Evolutionary conservation across 1,284 basidiomycete species (phyloP), one percentile per base, ranked within the genome.

Genomic region (Meira nashicola): DNA sequence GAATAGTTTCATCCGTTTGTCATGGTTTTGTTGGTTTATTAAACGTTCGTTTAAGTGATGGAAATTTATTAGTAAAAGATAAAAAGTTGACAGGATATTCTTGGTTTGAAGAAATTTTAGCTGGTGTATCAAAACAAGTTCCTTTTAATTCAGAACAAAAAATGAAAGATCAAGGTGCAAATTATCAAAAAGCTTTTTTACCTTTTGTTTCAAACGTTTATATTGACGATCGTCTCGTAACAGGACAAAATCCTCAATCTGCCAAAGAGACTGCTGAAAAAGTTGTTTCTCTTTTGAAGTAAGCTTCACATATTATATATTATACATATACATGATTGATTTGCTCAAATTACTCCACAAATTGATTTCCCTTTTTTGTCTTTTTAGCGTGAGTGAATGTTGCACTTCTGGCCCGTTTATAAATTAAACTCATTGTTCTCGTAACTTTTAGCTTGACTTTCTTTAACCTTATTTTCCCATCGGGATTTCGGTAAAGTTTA

Each of bases 1-100:
- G 62, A 4, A 53, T 65, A 46, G 53, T 64, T 28, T 65, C 63
- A 2, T 51, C 62, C 7, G 63, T 65, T 23, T 65, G 63, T 55
- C 63, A 65, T 38, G 63, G 62, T 4, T 44, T 4, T 25, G 17
- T 17, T 9, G 4, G 43, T 25, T 25, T 44, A 17, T 44, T 44
- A 25, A 44, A 44, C 43, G 23, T 25, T 17, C 43, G 9, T 17
- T 25, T 44, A 44, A 25, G 4, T 9, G 43, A 44, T 25, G 43
- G 43, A 44, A 25, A 44, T 4, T 25, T 44, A 25, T 25, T 44
- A 25, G 43, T 44, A 17, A 44, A 44, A 25, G 9, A 25, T 17
- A 17, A 25, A 44, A 17, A 25, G 8, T 3, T 44, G 3, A 44
- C 43, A 17, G 43, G 43, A 17, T 44, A 44, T 44, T 44, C 43